Evolutionary conservation across 208 protist genomes (phyloP), one percentile per base, ranked within the genome.

Genomic region (Angomonas desouzai): DNA sequence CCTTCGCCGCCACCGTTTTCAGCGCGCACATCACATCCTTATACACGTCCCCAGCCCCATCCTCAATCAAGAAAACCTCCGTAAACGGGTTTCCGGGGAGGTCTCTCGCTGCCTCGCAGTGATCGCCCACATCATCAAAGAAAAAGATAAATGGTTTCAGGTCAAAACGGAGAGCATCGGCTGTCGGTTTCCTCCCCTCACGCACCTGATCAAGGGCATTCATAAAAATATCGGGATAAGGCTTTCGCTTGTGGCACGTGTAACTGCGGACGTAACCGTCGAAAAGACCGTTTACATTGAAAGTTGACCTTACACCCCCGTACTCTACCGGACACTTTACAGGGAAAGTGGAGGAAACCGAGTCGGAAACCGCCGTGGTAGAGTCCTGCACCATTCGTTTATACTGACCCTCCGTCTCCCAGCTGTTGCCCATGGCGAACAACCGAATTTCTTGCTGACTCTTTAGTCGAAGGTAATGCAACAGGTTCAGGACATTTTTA

Each of bases 391-490:
- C 33, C 79, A 87, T 92, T 32, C 78, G 78, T n/a, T 70, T 68
- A 59, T 91, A 91, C 64, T 91, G 79, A 28, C 85, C 85, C 67
- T 91, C 85, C 33, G 62, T 68, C 68, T 91, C 81, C 85, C 85
- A 92, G 40, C 72, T 77, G 67, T 92, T 92, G 32, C 76, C 72
- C 55, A 92, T 86, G 9, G 80, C 85, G 27, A 79, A 83, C 34
- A 92, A 70, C 9, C 82, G 76, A 33, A 92, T 87, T 71, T 92
- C 81, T 55, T 89, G 81, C 53, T 92, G 85, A 43, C 82, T 89
- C 62, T 87, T 82, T 27, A 72, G 53, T 28, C 81, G 85, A 40
- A 92, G 67, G 57, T 87, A 92, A 70, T 92, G 80, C 30, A 92
- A 58, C 30, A 92, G 72, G 63, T 89, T 89, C 49, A 92, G 66